These are phyloP conservation scores for Striga hermonthica DNA, from an alignment of 305 asterid species.

Conservation along the genomic window DNA sequence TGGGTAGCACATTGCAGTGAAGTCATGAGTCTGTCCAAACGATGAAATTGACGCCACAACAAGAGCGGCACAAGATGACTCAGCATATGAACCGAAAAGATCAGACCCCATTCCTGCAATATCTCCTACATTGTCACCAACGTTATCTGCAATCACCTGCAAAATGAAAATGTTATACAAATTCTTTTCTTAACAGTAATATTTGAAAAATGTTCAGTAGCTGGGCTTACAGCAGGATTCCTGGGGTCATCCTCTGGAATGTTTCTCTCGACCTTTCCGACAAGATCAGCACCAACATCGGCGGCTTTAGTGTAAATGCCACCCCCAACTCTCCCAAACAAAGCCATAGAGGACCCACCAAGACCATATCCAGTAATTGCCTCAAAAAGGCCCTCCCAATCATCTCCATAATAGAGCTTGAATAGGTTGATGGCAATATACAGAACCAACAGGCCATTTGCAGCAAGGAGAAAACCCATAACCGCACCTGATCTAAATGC, in stretches of 20 bases:
- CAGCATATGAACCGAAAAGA: no score
- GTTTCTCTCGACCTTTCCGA: slow-evolving; percentile 79
- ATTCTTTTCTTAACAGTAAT: background rate
- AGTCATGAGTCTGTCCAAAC: no score
- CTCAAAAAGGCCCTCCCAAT: slow-evolving; percentile 88
- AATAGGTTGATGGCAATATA: slow-evolving; percentile 64
- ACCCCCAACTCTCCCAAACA: slow-evolving; percentile 84
- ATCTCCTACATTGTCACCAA: no score
- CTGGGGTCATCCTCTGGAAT: slow-evolving; percentile 90
- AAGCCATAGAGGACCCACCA: slow-evolving; percentile 74
- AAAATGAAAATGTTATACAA: slow-evolving; percentile 12
- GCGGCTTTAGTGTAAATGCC: slow-evolving; percentile 90
- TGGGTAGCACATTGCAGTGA: no score
- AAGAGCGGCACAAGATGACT: no score
- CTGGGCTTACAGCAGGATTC: slow-evolving; percentile 72
- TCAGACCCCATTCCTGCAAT: no score
- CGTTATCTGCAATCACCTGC: no score
- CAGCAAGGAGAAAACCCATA: slow-evolving; percentile 87
- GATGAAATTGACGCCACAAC: no score
- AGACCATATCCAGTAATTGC: slow-evolving; percentile 86
- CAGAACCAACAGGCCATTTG: slow-evolving; percentile 71
- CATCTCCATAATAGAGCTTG: slow-evolving; percentile 78
- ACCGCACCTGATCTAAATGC: slow-evolving; percentile 90
- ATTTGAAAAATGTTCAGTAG: background rate
- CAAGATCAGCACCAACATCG: slow-evolving; percentile 90